Base-by-base conservation (phyloP, 495 filamentous ascomycete species). In the Amniculicola lignicola region DNA sequence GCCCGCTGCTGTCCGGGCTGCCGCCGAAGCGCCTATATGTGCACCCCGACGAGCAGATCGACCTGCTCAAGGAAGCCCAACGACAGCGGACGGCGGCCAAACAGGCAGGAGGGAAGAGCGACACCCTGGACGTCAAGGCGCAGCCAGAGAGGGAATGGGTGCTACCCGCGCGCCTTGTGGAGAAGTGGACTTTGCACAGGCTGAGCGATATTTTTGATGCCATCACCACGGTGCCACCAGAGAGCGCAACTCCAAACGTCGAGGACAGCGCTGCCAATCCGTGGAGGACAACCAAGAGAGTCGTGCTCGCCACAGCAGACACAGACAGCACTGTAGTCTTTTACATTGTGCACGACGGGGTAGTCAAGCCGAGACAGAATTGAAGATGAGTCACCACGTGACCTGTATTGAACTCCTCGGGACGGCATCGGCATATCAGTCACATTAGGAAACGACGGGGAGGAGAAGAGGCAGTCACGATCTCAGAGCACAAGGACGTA, bases 351-450 rank as follows among this genome's bases (percentile, higher is more conserved):
- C 90, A 95, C 60, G 92, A 96, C 69, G 94, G 94, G 2, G 82
- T 95, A 41, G 91, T 98, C 22, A 98, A 97, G 72, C 93, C 94
- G 2, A 76, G 94, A 53, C 93, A 96, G 68, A 98, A 98, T 69
- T 98, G 70, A 76, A 25, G 4, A 12, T 45, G 18, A 27, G 15
- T 11, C 42, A 45, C 2, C 12, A 4, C 46, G 16, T 19, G 46
- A 10, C 29, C 29, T 35, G 29, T n/a, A 35, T 7, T n/a, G n/a
- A 7, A 35, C 29, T 7, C 29, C 29, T 35, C n/a, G 29, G 29
- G 7, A 35, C n/a, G n/a, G n/a, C n/a, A n/a, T n/a, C n/a, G n/a
- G n/a, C n/a, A n/a, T n/a, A n/a, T n/a, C n/a, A n/a, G n/a, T n/a
- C n/a, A n/a, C n/a, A n/a, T n/a, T n/a, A n/a, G n/a, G n/a, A n/a